Evolutionary conservation across 1,139 yeast species (phyloP).

Genomic region (Taiozyma sp.): DNA sequence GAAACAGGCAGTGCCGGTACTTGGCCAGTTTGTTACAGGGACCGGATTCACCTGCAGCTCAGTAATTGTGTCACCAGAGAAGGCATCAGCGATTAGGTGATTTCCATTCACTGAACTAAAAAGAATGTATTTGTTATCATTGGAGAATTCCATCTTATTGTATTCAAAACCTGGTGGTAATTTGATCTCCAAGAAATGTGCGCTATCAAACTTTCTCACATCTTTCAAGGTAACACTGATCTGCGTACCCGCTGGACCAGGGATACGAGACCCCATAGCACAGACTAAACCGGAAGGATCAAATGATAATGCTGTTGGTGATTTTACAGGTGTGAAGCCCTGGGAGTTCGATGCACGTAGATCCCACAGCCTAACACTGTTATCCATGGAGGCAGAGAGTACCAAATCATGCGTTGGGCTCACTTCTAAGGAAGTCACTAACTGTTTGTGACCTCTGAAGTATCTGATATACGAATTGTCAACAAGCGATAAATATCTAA

Average conservation of each 20-base stretch:
- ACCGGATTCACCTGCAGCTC: conserved; percentile 42
- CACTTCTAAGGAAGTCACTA: conserved; percentile 68
- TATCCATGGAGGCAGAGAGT: conserved; percentile 67
- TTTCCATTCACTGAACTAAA: conserved; percentile 47
- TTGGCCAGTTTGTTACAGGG: conserved; percentile 41
- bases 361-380: conserved; percentile 87
- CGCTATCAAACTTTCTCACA: conserved; percentile 48
- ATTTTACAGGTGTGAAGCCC: conserved; percentile 36
- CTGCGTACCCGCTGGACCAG: conserved; percentile 26
- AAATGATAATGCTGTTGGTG: conserved; percentile 38
- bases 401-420: conserved; percentile 68
- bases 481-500: conserved; percentile 69
- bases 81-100: conserved; percentile 68
- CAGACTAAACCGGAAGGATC: conserved; percentile 84
- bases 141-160: conserved; percentile 76
- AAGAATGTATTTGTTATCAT: conserved; percentile 72
- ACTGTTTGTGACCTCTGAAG: conserved; percentile 78
- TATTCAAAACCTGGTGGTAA: conserved; percentile 40
- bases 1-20: conserved; percentile 59
- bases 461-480: conserved; percentile 79
- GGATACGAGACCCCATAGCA: conserved; percentile 38
- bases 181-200: conserved; percentile 42
- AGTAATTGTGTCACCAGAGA: conserved; percentile 55
- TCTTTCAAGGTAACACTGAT: conserved; percentile 51
- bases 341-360: conserved; percentile 53